phyloP scores from a whole-genome alignment of 805 yeast genomes.

The Phaffomyces opuntiae region DNA sequence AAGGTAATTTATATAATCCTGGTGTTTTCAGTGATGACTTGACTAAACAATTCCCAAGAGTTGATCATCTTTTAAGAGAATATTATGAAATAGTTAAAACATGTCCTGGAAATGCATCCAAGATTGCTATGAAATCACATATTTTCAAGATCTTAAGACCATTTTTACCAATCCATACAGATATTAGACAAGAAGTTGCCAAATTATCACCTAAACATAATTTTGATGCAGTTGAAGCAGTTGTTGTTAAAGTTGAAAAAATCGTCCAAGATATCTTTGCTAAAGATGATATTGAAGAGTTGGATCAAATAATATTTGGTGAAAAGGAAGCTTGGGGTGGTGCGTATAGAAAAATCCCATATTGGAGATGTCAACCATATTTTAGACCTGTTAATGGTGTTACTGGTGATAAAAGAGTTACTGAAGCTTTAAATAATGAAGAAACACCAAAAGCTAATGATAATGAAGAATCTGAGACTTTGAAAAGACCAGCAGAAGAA shows the following conservation, averaged over 20 bases:
- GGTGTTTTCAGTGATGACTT: conserved; percentile 69
- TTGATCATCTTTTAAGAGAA: conserved; percentile 76
- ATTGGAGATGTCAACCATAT: conserved; percentile 95
- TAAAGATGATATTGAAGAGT: conserved; percentile 42
- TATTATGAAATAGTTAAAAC: conserved; percentile 70
- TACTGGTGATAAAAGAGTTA: conserved; percentile 37
- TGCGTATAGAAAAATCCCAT: conserved; percentile 71
- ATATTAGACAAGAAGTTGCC: conserved; percentile 70
- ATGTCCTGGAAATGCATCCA: conserved; percentile 52
- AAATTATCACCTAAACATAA: conserved; percentile 35
- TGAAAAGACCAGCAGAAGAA: conserved; percentile 22
- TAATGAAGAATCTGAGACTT: not conserved
- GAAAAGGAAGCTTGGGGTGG: conserved; percentile 71
- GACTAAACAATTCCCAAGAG: conserved; percentile 74
- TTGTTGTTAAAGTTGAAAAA: conserved; percentile 61
- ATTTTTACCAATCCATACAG: conserved; percentile 72
- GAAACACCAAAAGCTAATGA: not conserved
- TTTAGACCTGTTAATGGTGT: conserved; percentile 86
- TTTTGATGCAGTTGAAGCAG: conserved; percentile 42
- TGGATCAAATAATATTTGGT: conserved; percentile 52
- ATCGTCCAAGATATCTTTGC: conserved; percentile 52
- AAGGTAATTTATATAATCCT: conserved; percentile 90
- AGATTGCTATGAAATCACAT: conserved; percentile 84
- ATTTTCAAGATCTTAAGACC: conserved; percentile 80
- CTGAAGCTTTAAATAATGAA: conserved; percentile 20